Conservation (phyloP, 768 basidiomycete genomes). For the Galerina sulciceps region DNA sequence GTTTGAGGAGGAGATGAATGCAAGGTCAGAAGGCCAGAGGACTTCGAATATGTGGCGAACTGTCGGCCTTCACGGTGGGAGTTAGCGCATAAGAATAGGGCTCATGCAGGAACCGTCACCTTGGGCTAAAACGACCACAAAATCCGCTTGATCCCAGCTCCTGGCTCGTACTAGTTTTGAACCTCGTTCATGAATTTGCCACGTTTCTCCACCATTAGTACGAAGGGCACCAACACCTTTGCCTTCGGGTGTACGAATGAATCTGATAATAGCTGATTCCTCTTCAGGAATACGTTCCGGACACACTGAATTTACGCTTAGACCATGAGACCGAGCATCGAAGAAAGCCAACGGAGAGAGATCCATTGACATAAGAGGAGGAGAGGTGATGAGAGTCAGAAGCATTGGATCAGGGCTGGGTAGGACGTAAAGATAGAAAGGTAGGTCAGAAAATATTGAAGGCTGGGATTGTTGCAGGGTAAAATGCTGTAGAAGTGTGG, state of each 20-base stretch:
- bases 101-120: slow-evolving; percentile 43
- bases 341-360: slow-evolving; percentile 67
- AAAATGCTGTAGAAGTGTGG: slow-evolving; percentile 79
- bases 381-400: slow-evolving; percentile 65
- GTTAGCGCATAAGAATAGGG: neutral
- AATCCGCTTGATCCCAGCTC: slow-evolving; percentile 62
- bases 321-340: slow-evolving; percentile 56
- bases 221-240: slow-evolving; percentile 73
- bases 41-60: slow-evolving; percentile 63
- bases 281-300: slow-evolving; percentile 46
- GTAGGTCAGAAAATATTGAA: slow-evolving; percentile 48
- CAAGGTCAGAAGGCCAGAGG: slow-evolving; percentile 52
- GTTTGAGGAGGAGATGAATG: slow-evolving; percentile 50
- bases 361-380: slow-evolving; percentile 66
- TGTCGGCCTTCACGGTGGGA: slow-evolving; percentile 43
- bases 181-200: slow-evolving; percentile 55
- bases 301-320: slow-evolving; percentile 47
- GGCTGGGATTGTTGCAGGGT: slow-evolving; percentile 69
- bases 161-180: slow-evolving; percentile 50
- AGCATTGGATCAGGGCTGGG: slow-evolving; percentile 45
- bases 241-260: slow-evolving; percentile 82
- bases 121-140: slow-evolving; percentile 70
- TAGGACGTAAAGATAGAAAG: slow-evolving; percentile 56
- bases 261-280: slow-evolving; percentile 56
- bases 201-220: slow-evolving; percentile 63